These are phyloP conservation scores for Pelargonium fulgidum DNA, from an alignment of 441 rosid genomes.

Conservation along the genomic window DNA sequence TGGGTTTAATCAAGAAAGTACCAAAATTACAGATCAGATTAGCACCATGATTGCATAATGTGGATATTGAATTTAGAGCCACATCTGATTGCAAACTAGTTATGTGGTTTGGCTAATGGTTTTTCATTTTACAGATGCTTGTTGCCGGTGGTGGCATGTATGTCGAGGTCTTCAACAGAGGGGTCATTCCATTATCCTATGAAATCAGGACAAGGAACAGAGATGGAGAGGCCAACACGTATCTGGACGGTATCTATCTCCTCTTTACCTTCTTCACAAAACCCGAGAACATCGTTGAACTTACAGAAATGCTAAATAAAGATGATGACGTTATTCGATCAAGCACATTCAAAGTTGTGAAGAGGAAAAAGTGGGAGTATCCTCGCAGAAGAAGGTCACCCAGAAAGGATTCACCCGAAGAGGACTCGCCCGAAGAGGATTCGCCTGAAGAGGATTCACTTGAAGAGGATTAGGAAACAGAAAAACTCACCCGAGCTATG, in stretches of 20 bases:
- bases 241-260: conserved; percentile 84
- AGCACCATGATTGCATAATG: no score
- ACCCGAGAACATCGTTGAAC: conserved; percentile 17
- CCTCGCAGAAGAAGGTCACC: no score
- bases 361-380: conserved; percentile 18
- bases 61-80: no score
- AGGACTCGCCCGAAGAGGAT: no score
- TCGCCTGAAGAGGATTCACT: no score
- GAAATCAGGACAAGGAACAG: conserved; percentile 47
- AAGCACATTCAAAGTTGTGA: conserved; percentile 19
- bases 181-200: conserved; percentile 58
- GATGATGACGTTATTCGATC: conserved; percentile 26
- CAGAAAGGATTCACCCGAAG: no score
- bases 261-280: conserved; percentile 46
- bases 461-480: no score
- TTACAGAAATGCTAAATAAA: conserved; percentile 11
- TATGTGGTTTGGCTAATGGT: neutral
- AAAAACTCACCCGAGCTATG: no score
- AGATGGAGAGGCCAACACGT: conserved; percentile 77
- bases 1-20: no score
- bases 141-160: conserved; percentile 97
- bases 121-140: conserved; percentile 50
- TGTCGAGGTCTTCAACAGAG: conserved; percentile 89
- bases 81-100: neutral
- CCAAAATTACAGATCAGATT: no score